Conservation (phyloP, 2,329 filamentous ascomycete species). For the Fusarium burgessii region DNA sequence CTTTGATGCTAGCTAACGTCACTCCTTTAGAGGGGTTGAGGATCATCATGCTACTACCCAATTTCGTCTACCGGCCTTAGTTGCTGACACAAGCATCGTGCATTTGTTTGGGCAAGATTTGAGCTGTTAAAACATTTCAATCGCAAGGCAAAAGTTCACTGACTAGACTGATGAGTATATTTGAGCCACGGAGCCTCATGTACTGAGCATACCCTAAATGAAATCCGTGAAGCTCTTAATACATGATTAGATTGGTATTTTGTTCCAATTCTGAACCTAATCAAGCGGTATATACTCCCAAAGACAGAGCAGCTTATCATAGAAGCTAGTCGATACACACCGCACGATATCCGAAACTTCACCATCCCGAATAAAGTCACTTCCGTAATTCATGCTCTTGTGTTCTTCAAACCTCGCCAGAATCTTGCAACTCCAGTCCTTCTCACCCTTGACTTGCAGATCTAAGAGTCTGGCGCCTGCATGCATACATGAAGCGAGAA, state of each 20-base stretch:
- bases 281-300: conserved; percentile 62
- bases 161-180: neutral
- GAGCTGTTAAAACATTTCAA: neutral
- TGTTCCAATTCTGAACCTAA: neutral
- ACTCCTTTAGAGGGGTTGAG: conserved; percentile 12
- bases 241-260: neutral
- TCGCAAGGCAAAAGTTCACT: neutral
- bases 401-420: conserved; percentile 84
- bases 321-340: conserved; percentile 81
- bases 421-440: conserved; percentile 71
- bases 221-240: neutral
- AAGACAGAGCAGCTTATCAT: conserved; percentile 76
- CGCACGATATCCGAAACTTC: conserved; percentile 48
- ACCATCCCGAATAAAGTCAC: conserved; percentile 69
- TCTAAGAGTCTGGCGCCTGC: conserved; percentile 79
- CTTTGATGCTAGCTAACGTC: conserved; percentile 24
- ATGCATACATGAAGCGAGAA: conserved; percentile 96
- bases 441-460: conserved; percentile 53
- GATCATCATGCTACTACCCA: conserved; percentile 22
- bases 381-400: conserved; percentile 94
- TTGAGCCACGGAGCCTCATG: neutral
- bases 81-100: conserved; percentile 2
- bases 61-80: conserved; percentile 23
- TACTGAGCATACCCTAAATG: neutral
- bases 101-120: neutral